Conservation (phyloP, 345 rosid genomes). For the Hibiscus mutabilis region DNA sequence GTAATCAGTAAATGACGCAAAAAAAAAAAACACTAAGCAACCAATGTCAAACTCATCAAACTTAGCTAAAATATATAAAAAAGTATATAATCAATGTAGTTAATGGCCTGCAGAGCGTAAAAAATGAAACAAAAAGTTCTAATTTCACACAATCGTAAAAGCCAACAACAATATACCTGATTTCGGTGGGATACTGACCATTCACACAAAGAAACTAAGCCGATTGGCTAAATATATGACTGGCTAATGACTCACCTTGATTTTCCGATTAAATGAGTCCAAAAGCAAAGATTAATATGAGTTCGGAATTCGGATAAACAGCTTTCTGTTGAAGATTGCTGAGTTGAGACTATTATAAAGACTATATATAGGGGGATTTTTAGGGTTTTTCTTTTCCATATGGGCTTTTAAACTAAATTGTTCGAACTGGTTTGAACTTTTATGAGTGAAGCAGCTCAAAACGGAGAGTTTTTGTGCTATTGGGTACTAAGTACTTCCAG, state of each 20-base stretch:
- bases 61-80: not conserved
- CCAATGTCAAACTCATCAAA: not conserved
- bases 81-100: not conserved
- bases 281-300: not conserved
- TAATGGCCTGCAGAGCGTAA: not conserved
- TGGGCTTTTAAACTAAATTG: not conserved
- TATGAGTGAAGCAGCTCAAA: not conserved
- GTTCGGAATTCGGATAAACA: not conserved
- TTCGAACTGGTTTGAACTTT: not conserved
- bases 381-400: not conserved
- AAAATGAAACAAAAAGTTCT: not conserved
- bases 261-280: not conserved
- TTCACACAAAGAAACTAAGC: not conserved
- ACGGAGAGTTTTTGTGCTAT: not conserved
- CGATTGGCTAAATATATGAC: not conserved
- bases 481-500: no score
- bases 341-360: not conserved
- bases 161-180: not conserved
- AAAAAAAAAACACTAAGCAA: not conserved
- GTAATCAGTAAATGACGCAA: conserved; percentile 3
- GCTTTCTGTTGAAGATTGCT: not conserved
- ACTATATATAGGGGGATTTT: not conserved
- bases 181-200: conserved; percentile 8
- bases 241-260: conserved; percentile 2
- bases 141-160: not conserved